Evolutionary conservation across 73 alveolate genomes (phyloP).

Genomic region (Paramecium sexaurelia): DNA sequence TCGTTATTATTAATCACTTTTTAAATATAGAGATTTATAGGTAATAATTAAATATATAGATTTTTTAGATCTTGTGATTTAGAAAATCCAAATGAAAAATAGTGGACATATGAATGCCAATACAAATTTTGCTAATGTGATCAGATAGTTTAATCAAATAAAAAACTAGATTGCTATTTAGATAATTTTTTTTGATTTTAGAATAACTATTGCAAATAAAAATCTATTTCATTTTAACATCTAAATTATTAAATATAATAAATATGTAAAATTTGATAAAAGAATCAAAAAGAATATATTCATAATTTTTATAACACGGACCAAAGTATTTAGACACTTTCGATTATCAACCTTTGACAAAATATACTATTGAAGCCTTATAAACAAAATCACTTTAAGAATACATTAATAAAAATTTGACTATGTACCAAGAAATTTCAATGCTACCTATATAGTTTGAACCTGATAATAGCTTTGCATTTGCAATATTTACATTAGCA

Average conservation of each 20-base stretch:
- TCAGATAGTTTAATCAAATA: neutral
- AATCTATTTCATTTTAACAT: too few species aligned
- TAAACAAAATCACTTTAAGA: neutral
- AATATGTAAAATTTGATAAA: neutral
- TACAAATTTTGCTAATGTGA: neutral
- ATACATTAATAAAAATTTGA: neutral
- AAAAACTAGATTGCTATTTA: slow-evolving; percentile 47
- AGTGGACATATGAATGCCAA: neutral
- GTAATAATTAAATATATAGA: neutral
- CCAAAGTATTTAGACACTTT: neutral
- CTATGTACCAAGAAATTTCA: neutral
- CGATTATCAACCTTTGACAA: neutral
- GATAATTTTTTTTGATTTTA: slow-evolving; percentile 22
- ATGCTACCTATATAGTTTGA: neutral
- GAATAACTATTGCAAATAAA: too few species aligned
- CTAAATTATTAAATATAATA: too few species aligned
- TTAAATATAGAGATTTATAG: neutral
- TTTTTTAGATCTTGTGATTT: neutral
- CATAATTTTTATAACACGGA: neutral
- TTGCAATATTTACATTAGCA: slow-evolving; percentile 8
- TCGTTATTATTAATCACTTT: neutral
- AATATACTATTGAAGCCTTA: neutral
- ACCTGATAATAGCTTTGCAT: slow-evolving; percentile 9
- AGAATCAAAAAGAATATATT: neutral
- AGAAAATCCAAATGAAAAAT: neutral